Evolutionary conservation across 768 basidiomycete genomes (phyloP).

Genomic region (Lyophyllum semitale): DNA sequence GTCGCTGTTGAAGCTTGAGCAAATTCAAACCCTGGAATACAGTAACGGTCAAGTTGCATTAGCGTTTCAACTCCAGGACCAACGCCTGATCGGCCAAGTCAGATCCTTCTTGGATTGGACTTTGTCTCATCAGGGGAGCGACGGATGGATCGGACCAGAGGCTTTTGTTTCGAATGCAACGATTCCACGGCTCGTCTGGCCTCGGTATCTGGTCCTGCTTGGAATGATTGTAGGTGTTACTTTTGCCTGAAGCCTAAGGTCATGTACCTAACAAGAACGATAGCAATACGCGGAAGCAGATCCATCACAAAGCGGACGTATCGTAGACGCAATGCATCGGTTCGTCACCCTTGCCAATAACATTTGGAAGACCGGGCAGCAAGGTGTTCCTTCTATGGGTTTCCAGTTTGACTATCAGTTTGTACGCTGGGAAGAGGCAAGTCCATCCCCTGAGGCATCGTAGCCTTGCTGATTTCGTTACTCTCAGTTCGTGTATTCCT

Average conservation of each 20-base stretch:
- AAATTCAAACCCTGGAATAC: background rate
- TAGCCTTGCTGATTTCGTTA: background rate
- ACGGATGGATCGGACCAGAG: conserved; percentile 47
- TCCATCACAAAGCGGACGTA: conserved; percentile 33
- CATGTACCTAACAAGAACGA: background rate
- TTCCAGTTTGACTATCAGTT: conserved; percentile 45
- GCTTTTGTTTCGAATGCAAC: conserved; percentile 36
- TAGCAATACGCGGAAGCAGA: conserved; percentile 49
- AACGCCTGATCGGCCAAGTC: conserved; percentile 39
- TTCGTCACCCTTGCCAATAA: conserved; percentile 35
- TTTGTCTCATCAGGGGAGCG: conserved; percentile 33
- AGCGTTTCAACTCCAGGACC: conserved; percentile 40
- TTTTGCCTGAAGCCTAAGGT: background rate
- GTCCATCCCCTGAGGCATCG: background rate
- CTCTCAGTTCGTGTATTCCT: conserved; percentile 32
- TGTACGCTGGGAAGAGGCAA: conserved; percentile 44
- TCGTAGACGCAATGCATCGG: conserved; percentile 38
- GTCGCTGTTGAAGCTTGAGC: background rate
- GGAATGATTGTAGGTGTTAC: conserved; percentile 34
- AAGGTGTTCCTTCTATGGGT: conserved; percentile 36
- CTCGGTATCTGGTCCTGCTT: conserved; percentile 40
- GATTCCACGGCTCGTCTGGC: conserved; percentile 40
- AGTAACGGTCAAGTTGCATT: conserved; percentile 44
- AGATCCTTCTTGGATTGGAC: conserved; percentile 40
- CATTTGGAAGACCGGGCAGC: conserved; percentile 35